phyloP scores from a whole-genome alignment of 2,329 filamentous ascomycete genomes.

The Penicillium capsulatum region DNA sequence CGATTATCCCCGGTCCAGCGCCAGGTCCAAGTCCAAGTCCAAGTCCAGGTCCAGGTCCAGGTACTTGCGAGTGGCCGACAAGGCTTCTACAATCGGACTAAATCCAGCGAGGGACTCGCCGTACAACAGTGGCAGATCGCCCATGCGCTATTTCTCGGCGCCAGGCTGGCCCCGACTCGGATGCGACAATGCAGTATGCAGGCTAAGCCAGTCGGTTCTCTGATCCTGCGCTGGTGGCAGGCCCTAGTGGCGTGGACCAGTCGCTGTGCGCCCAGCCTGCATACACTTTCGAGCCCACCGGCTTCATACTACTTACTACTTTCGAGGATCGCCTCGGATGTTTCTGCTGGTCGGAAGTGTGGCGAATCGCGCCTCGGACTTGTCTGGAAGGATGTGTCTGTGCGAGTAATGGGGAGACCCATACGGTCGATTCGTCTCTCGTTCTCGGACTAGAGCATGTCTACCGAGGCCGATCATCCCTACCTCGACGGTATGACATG shows the following conservation, averaged over 20 bases:
- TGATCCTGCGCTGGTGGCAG: slow-evolving; percentile 12
- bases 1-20: no score
- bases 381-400: not conserved
- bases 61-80: no score
- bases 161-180: slow-evolving; percentile 16
- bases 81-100: no score
- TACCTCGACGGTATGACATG: slow-evolving; percentile 18
- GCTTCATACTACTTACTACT: no score
- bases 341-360: no score
- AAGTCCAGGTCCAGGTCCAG: no score
- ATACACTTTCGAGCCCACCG: not conserved
- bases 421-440: not conserved
- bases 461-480: not conserved
- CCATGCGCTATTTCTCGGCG: slow-evolving; percentile 1
- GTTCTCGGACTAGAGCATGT: not conserved
- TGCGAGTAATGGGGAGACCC: no score
- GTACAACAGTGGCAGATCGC: not conserved
- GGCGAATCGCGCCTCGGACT: no score
- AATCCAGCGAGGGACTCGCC: no score
- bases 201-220: slow-evolving; percentile 16
- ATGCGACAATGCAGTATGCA: slow-evolving; percentile 17
- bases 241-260: slow-evolving; percentile 4
- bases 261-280: not conserved
- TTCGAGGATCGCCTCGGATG: no score
- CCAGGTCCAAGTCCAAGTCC: no score